Evolutionary conservation across 495 filamentous ascomycete species (phyloP), one percentile per base, ranked within the genome.

Genomic region (Daldinia concentrica): DNA sequence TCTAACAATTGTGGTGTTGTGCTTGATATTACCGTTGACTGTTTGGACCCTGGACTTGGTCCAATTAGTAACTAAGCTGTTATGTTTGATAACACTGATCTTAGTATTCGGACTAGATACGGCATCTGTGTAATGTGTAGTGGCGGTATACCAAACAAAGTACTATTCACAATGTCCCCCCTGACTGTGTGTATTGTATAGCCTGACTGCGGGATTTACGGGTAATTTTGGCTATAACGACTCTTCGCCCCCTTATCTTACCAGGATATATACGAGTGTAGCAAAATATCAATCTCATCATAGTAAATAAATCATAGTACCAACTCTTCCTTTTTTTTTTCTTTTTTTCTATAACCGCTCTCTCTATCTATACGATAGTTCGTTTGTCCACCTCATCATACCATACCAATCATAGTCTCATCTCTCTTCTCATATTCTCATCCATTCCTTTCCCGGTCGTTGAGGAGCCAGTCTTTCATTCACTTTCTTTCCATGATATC

Each of bases 271-370:
- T 41, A 17, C 15, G 2, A 17, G 5, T 41, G 3, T 6, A 6
- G 17, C 15, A 48, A 12, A 19, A 48, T 22, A 12, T 48, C 3
- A 24, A 48, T 4, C 19, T n/a, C 5, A 17, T 41, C 37, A 17
- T 17, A 41, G 37, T 41, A 15, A 1, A 41, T n/a, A n/a, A n/a
- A n/a, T 29, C 50, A 30, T 6, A 12, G 12, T 30, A 54, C n/a
- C 26, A 30, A 48, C 3, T 45, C 22, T 17, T 45, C n/a, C n/a
- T n/a, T 17, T 45, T 22, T 19, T 3, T 48, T 48, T 52, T 52
- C 50, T 54, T 54, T 51, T 52, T 27, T 14, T 54, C 27, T 54
- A 24, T 54, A 58, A 24, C 34, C n/a, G 8, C 26, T 29, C 57
- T 30, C 19, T 59, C 36, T 26, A 3, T 17, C 3, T 12, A n/a